A percentile compares a stretch with the other conserved stretches of the same genome.
Evolutionary conservation across 305 asterid genomes (phyloP).

Genomic region (Striga hermonthica): DNA sequence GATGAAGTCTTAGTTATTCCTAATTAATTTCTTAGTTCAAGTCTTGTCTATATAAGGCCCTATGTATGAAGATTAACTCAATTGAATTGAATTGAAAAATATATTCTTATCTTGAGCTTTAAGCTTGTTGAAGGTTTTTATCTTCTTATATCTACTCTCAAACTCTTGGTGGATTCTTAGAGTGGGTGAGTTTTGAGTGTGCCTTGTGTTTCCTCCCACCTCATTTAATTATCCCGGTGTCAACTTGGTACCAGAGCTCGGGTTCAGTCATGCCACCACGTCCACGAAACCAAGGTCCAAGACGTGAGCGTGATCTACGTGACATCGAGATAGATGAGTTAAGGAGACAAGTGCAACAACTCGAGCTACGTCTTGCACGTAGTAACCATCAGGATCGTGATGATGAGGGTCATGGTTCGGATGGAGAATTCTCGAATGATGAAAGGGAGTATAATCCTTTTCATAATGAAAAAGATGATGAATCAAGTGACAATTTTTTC

Average conservation of each 20-base stretch:
- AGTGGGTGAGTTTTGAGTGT: too few species aligned
- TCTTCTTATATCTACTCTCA: too few species aligned
- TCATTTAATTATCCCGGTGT: not conserved
- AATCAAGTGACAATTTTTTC: too few species aligned
- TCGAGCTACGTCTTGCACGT: not conserved
- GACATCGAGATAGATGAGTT: not conserved
- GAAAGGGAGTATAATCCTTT: not conserved
- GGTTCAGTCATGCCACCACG: not conserved
- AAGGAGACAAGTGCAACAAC: constrained; percentile 1
- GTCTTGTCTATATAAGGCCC: too few species aligned
- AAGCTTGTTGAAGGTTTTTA: too few species aligned
- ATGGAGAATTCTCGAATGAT: not conserved
- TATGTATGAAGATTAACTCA: too few species aligned
- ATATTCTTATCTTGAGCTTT: too few species aligned
- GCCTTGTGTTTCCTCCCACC: not conserved
- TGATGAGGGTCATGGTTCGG: not conserved
- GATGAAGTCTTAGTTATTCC: too few species aligned
- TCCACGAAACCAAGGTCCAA: not conserved
- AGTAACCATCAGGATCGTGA: not conserved
- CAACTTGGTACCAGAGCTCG: not conserved
- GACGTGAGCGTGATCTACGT: not conserved
- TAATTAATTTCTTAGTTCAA: too few species aligned
- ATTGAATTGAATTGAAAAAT: too few species aligned
- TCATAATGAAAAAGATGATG: too few species aligned
- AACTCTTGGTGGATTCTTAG: too few species aligned